phyloP scores from a whole-genome alignment of 2,329 filamentous ascomycete genomes.

The Ramichloridium luteum region DNA sequence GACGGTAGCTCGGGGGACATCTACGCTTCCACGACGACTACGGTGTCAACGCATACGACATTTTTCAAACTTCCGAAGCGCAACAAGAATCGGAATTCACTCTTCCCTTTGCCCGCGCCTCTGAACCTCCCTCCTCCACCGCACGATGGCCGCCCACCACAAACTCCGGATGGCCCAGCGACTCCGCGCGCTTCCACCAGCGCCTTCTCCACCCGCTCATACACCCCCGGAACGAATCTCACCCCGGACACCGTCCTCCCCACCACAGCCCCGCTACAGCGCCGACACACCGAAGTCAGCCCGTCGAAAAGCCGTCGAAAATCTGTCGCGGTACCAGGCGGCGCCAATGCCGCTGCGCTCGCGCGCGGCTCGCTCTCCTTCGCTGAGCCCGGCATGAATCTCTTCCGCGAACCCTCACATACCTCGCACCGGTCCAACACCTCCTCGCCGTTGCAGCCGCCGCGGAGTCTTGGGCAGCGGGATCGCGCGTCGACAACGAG shows the following conservation, averaged over 20 bases:
- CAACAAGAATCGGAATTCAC: constrained; percentile 59
- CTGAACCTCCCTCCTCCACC: constrained; percentile 48
- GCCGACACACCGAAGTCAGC: constrained; percentile 19
- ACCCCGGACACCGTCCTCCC: constrained; percentile 13
- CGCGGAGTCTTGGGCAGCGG: constrained; percentile 48
- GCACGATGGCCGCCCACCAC: constrained; percentile 23
- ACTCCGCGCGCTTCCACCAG: constrained; percentile 27
- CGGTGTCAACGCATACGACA: constrained; percentile 47
- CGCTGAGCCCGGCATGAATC: constrained; percentile 33
- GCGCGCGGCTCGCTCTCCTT: constrained; percentile 36
- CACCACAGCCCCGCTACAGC: constrained; percentile 9
- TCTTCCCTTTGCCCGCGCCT: constrained; percentile 66
- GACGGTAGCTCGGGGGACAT: constrained; percentile 56
- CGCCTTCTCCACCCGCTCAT: constrained; percentile 18
- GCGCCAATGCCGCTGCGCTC: constrained; percentile 41
- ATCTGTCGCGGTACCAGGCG: constrained; percentile 30
- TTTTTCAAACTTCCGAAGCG: constrained; percentile 74
- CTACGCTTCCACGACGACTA: constrained; percentile 46
- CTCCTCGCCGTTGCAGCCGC: constrained; percentile 47
- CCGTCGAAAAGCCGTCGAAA: constrained; percentile 14
- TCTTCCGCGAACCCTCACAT: constrained; percentile 49
- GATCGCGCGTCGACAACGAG: constrained; percentile 83
- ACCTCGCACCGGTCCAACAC: constrained; percentile 53
- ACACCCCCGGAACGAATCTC: constrained; percentile 11
- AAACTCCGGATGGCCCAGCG: constrained; percentile 16